Conservation (phyloP, 805 yeast genomes). For the Saturnispora dispora region DNA sequence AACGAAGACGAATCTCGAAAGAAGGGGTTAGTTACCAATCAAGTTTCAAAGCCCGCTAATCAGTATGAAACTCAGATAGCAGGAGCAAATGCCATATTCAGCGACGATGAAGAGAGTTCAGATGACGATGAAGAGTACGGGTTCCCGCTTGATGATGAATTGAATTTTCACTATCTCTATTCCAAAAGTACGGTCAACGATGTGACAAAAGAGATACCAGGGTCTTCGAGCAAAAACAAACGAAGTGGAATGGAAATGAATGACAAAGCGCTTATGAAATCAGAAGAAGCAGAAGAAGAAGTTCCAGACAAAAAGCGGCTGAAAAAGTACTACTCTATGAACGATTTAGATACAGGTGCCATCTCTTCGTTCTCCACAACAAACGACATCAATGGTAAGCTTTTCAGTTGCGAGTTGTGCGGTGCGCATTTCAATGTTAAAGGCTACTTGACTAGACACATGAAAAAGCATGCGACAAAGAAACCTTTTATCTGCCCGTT, state of each 20-base stretch:
- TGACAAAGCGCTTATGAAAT: background rate
- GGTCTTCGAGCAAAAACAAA: background rate
- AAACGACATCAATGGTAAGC: slow-evolving; percentile 4
- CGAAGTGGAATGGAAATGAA: background rate
- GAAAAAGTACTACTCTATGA: background rate
- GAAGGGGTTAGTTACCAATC: background rate
- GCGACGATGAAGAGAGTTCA: slow-evolving; percentile 9
- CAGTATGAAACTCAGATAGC: background rate
- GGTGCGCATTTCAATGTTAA: slow-evolving; percentile 40
- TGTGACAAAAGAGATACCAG: background rate
- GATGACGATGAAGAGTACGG: slow-evolving; percentile 5
- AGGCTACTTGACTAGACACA: slow-evolving; percentile 47
- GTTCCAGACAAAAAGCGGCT: background rate
- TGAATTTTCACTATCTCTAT: slow-evolving; percentile 5
- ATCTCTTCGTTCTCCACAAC: background rate
- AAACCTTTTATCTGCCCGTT: slow-evolving; percentile 51
- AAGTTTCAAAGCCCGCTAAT: background rate
- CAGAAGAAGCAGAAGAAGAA: background rate
- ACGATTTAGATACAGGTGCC: background rate
- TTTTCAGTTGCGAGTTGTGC: slow-evolving; percentile 40
- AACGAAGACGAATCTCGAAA: background rate
- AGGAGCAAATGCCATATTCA: background rate
- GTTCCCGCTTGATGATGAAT: slow-evolving; percentile 13
- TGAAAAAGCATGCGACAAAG: slow-evolving; percentile 40
- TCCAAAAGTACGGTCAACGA: background rate